phyloP scores from a whole-genome alignment of 257 asterid genomes.

The Galeopsis tetrahit region DNA sequence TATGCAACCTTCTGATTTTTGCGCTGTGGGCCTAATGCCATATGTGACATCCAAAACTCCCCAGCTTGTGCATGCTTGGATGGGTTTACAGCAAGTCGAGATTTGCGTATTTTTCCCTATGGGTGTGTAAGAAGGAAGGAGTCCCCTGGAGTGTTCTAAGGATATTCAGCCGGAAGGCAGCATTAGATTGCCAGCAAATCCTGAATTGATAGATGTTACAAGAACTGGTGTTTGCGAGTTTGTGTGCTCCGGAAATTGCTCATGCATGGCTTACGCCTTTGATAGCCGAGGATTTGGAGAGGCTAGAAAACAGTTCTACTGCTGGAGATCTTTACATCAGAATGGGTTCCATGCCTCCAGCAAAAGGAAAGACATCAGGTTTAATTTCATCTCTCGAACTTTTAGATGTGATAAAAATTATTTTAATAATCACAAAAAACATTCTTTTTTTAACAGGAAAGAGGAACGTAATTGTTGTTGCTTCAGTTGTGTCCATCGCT shows the following conservation, averaged over 20 bases:
- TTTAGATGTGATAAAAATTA: not conserved
- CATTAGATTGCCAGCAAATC: constrained; percentile 30
- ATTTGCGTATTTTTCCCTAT: not conserved
- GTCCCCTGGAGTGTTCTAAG: constrained; percentile 22
- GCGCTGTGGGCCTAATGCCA: constrained; percentile 37
- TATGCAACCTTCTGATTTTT: not conserved
- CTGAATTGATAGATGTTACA: constrained; percentile 22
- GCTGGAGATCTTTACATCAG: constrained; percentile 6
- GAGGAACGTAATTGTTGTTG: not conserved
- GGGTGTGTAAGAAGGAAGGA: constrained; percentile 41
- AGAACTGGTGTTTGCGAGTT: constrained; percentile 26
- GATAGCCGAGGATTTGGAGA: not conserved
- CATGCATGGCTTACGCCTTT: constrained; percentile 8
- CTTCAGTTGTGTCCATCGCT: not conserved
- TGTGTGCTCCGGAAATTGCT: constrained; percentile 21
- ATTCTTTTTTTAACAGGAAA: not conserved
- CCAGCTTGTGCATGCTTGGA: constrained; percentile 34
- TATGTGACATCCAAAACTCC: not conserved
- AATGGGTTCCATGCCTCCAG: not conserved
- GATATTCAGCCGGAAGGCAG: not conserved
- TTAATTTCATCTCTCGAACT: not conserved
- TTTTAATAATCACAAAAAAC: no score
- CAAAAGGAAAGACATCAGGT: not conserved
- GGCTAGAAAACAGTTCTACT: not conserved
- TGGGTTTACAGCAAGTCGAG: constrained; percentile 34